Evolutionary conservation across 2,329 filamentous ascomycete genomes (phyloP), one percentile per base, ranked within the genome.

Genomic region (Paraphaeosphaeria sporulosa): DNA sequence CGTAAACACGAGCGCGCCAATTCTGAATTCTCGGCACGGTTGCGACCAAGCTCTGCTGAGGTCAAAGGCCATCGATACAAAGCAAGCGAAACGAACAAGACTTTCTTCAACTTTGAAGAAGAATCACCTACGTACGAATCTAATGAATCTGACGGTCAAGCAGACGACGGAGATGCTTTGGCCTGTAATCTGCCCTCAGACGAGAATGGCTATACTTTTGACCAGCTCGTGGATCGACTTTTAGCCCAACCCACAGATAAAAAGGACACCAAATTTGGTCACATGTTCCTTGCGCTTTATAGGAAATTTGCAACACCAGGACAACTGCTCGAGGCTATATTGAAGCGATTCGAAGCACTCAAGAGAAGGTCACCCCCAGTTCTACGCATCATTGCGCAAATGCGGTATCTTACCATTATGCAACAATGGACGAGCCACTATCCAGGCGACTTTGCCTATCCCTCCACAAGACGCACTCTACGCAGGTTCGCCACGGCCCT

Each of bases 271-370:
- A 97, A 97, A 76, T 99, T 97, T 73, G 86, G 87, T 1, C 88
- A 93, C 47, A 89, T 96, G 19, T 98, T 98, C 71, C 83, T 98
- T 32, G 97, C 94, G 65, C 83, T 98, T 15, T 98, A 98, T 78
- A 90, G 95, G 63, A 96, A 95, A 76, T 98, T 99, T 74, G 91
- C 93, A 4, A 87, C 94, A 1, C 95, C 95, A 0, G 85, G 86
- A 10, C 86, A 90, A 65, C 84, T 99, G 4, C 87, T 98, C 55
- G 86, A 89, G 43, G 89, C 92, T 8, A 90, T 98, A 47, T 83
- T 96, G 43, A 84, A 89, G 59, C 89, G 91, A 42, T 87, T 97
- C 61, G 90, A 96, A 65, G 84, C 82, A 17, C 81, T 91, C 25
- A 87, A 88, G 46, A 89, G 91, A 61, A 88, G 86, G 65, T 83